Evolutionary conservation across 768 basidiomycete genomes (phyloP).

Genomic region (Tulasnella sp.): DNA sequence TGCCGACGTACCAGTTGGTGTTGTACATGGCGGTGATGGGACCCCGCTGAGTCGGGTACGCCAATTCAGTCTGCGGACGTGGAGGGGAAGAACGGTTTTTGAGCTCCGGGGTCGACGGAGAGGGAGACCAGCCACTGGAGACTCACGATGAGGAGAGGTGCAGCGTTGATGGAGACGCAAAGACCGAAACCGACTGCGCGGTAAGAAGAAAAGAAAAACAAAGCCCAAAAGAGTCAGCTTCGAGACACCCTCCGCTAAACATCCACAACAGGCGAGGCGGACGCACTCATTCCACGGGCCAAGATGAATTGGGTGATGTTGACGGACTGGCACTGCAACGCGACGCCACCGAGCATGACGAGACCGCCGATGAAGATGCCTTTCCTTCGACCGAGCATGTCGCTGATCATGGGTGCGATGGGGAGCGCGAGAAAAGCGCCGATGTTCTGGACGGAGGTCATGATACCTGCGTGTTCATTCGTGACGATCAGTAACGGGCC

Average conservation of each 20-base stretch:
- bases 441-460: conserved; percentile 11
- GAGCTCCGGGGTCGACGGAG: background rate
- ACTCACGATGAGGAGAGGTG: conserved; percentile 12
- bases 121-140: background rate
- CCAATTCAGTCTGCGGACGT: conserved; percentile 24
- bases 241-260: background rate
- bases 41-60: conserved; percentile 49
- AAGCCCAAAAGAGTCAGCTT: background rate
- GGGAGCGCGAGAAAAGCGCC: conserved; percentile 39
- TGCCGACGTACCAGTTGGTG: conserved; percentile 64
- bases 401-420: conserved; percentile 50
- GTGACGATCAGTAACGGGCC: too few species aligned
- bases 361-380: conserved; percentile 49
- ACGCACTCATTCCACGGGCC: conserved; percentile 36
- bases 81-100: background rate
- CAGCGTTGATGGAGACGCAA: conserved; percentile 46
- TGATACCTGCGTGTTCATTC: background rate
- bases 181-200: conserved; percentile 49
- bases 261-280: background rate
- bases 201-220: background rate
- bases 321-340: conserved; percentile 39
- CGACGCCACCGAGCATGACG: conserved; percentile 55
- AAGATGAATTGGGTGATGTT: conserved; percentile 43
- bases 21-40: conserved; percentile 32
- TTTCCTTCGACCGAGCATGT: conserved; percentile 46